Evolutionary conservation across 768 basidiomycete species (phyloP).

Genomic region (Leccinum aurantiacum): DNA sequence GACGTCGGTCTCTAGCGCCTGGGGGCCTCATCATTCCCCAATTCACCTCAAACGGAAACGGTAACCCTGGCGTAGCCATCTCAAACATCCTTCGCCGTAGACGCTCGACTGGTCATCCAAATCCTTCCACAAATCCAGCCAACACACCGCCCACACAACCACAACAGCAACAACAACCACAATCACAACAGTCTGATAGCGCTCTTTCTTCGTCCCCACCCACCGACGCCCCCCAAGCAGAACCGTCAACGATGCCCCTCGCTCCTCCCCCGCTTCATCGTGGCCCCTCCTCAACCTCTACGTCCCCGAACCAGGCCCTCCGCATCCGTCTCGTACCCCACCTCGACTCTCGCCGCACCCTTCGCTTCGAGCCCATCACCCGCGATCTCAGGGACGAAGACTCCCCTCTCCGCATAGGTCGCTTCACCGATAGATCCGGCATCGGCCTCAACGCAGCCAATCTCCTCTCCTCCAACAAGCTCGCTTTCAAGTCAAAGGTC

Average conservation of each 20-base stretch:
- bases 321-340: constrained; percentile 95
- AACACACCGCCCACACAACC: background rate
- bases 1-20: constrained; percentile 42
- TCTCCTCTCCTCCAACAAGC: constrained; percentile 72
- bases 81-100: constrained; percentile 66
- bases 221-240: constrained; percentile 2
- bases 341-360: constrained; percentile 83
- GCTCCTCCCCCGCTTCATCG: constrained; percentile 23
- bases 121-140: constrained; percentile 15
- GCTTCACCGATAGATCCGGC: constrained; percentile 88
- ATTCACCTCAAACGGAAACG: constrained; percentile 31
- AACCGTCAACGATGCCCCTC: constrained; percentile 18
- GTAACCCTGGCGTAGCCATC: constrained; percentile 34
- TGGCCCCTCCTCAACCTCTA: constrained; percentile 18
- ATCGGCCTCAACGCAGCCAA: constrained; percentile 64
- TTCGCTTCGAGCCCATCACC: constrained; percentile 89
- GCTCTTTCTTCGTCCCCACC: constrained; percentile 19
- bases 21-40: constrained; percentile 36
- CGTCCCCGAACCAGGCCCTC: constrained; percentile 41
- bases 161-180: background rate
- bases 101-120: constrained; percentile 60
- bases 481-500: constrained; percentile 95
- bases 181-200: background rate
- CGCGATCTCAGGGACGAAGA: constrained; percentile 78
- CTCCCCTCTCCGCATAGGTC: constrained; percentile 78